A percentile compares a stretch with the other conserved stretches of the same genome.
Evolutionary conservation across 2,329 filamentous ascomycete genomes (phyloP).

Genomic region (Pseudocercospora vitis): DNA sequence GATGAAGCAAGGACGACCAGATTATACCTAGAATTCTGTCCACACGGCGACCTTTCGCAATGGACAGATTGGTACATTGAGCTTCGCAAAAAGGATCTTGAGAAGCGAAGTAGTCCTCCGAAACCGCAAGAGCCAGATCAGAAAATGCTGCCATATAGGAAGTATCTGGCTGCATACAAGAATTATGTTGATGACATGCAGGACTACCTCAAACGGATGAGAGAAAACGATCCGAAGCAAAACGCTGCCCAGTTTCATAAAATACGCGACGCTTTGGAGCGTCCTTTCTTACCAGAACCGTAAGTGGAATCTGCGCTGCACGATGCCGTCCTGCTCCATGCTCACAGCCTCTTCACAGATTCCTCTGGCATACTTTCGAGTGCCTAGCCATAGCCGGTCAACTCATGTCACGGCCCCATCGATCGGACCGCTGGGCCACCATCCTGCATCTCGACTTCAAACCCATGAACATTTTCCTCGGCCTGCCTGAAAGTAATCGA

Average conservation of each 20-base stretch:
- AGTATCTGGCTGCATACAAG: not conserved
- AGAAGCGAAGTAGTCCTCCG: not conserved
- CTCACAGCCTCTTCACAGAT: not conserved
- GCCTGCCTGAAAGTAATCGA: not conserved
- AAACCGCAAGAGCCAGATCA: not conserved
- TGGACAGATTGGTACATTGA: not conserved
- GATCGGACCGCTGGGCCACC: constrained; percentile 8
- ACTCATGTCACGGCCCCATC: constrained; percentile 19
- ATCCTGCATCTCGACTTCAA: constrained; percentile 25
- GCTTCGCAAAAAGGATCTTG: not conserved
- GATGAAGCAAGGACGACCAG: not conserved
- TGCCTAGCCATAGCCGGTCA: constrained; percentile 18
- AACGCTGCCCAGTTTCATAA: not conserved
- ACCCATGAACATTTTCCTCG: constrained; percentile 17
- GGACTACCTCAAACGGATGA: too few relatives aligned
- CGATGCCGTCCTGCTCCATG: not conserved
- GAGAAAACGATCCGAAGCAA: not conserved
- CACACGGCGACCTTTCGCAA: constrained; percentile 1
- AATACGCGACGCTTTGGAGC: not conserved
- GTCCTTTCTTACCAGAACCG: constrained; percentile 14
- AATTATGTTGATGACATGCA: not conserved
- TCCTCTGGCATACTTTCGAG: constrained; percentile 22
- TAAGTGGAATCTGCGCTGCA: not conserved
- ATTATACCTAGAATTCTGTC: constrained; percentile 13
- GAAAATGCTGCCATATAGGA: not conserved